These are phyloP conservation scores for Jamesozyma gamospora DNA, from an alignment of 805 yeast species.

Conservation along the genomic window DNA sequence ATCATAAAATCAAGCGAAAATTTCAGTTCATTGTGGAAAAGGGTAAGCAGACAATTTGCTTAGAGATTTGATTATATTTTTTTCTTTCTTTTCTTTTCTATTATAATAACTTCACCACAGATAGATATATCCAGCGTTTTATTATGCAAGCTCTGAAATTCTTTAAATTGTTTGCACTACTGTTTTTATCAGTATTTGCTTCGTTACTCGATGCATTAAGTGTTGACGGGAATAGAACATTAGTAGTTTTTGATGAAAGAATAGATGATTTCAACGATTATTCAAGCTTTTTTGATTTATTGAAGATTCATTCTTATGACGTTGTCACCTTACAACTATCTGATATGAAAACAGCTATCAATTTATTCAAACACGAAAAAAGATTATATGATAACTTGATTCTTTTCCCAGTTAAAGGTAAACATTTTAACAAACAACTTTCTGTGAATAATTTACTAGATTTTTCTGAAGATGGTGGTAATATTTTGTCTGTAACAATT, in stretches of 20 bases:
- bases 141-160: no score
- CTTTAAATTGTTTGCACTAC: not conserved
- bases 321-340: slow-evolving; percentile 12
- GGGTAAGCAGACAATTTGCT: no score
- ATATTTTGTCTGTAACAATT: slow-evolving; percentile 53
- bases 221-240: slow-evolving; percentile 19
- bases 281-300: slow-evolving; percentile 20
- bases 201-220: slow-evolving; percentile 2
- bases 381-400: slow-evolving; percentile 46
- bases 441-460: slow-evolving; percentile 43
- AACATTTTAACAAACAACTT: slow-evolving; percentile 33
- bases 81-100: no score
- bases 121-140: no score
- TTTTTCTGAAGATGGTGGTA: slow-evolving; percentile 61
- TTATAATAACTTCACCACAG: no score
- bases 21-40: no score
- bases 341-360: slow-evolving; percentile 14
- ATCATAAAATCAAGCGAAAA: no score
- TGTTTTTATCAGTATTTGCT: not conserved
- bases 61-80: no score
- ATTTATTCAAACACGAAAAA: slow-evolving; percentile 32
- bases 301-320: slow-evolving; percentile 29
- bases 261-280: slow-evolving; percentile 20
- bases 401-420: slow-evolving; percentile 48
- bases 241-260: slow-evolving; percentile 28